Percentiles rank a stretch among this genome's conserved stretches.
These are phyloP conservation scores for Leonotis leonurus DNA, from an alignment of 257 asterid species.

Conservation along the genomic window DNA sequence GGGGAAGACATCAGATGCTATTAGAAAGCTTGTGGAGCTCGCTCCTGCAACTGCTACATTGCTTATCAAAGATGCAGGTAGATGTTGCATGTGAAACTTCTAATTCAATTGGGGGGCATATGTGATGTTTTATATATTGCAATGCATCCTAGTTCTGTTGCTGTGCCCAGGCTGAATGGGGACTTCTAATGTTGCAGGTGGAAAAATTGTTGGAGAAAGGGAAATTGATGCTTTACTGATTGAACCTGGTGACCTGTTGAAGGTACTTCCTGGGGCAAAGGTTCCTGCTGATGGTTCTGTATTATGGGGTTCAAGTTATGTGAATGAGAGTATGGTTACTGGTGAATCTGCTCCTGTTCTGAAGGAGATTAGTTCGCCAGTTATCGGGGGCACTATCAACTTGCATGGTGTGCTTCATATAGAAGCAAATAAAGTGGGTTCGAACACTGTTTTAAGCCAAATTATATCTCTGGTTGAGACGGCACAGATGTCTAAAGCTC, in stretches of 20 bases:
- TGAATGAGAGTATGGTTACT: slow-evolving; percentile 92
- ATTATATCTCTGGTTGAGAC: slow-evolving; percentile 90
- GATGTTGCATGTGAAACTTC: background rate
- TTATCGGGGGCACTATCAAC: slow-evolving; percentile 88
- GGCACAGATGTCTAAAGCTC: slow-evolving; percentile 98
- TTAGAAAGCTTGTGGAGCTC: slow-evolving; percentile 85
- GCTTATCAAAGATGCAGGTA: slow-evolving; percentile 64
- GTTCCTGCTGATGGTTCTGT: slow-evolving; percentile 83
- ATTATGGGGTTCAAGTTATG: slow-evolving; percentile 90
- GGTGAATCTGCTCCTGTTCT: slow-evolving; percentile 78
- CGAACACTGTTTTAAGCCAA: slow-evolving; percentile 86
- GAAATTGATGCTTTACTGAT: slow-evolving; percentile 81
- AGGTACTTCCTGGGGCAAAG: slow-evolving; percentile 86
- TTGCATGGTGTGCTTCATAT: slow-evolving; percentile 80
- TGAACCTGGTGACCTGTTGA: slow-evolving; percentile 80
- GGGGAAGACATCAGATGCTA: slow-evolving; percentile 95
- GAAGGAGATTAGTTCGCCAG: slow-evolving; percentile 55
- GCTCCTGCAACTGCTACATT: slow-evolving; percentile 79
- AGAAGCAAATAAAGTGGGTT: slow-evolving; percentile 77
- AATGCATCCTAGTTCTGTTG: background rate
- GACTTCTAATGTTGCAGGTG: slow-evolving; percentile 40
- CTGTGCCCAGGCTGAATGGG: slow-evolving; percentile 1
- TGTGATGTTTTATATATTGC: background rate
- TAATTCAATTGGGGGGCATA: background rate
- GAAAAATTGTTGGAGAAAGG: slow-evolving; percentile 66